phyloP scores from a whole-genome alignment of 129 eudicot species.

The Kitagawia praeruptora region DNA sequence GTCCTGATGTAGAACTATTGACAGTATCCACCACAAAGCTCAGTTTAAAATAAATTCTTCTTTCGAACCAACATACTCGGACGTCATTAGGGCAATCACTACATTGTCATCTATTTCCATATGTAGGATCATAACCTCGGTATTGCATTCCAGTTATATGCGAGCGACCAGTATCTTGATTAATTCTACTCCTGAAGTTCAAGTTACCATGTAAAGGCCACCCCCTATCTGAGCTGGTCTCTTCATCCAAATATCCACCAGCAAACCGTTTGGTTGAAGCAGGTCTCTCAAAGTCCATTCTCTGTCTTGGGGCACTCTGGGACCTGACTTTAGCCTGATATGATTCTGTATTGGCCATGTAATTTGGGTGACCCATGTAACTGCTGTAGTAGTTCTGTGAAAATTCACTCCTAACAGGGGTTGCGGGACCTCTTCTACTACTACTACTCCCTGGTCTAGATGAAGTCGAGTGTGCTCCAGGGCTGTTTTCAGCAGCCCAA shows the following conservation, averaged over 20 bases:
- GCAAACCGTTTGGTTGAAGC: slow-evolving; percentile 31
- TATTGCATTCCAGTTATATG: slow-evolving; percentile 2
- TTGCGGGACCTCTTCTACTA: slow-evolving; percentile 46
- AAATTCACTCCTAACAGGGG: slow-evolving; percentile 48
- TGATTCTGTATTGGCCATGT: slow-evolving; percentile 85
- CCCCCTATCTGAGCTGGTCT: slow-evolving; percentile 52
- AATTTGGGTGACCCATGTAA: slow-evolving; percentile 55
- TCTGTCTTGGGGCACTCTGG: slow-evolving; percentile 83
- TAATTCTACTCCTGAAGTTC: slow-evolving; percentile 15
- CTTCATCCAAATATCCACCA: slow-evolving; percentile 44
- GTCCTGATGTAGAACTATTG: background rate
- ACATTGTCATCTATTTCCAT: slow-evolving; percentile 1
- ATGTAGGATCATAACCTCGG: slow-evolving; percentile 6
- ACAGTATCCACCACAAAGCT: background rate
- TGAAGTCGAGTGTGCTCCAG: slow-evolving; percentile 37
- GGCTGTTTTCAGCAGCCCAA: slow-evolving; percentile 52
- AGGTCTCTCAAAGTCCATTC: slow-evolving; percentile 43
- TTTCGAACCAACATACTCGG: background rate
- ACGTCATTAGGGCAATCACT: background rate
- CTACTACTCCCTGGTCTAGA: slow-evolving; percentile 55
- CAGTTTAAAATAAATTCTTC: background rate
- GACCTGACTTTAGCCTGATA: slow-evolving; percentile 77
- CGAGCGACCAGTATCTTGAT: slow-evolving; percentile 21
- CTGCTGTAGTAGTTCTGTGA: slow-evolving; percentile 58
- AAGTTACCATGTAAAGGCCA: slow-evolving; percentile 16